phyloP scores from a whole-genome alignment of 2,329 filamentous ascomycete species.

The Fusarium fujikuroi region DNA sequence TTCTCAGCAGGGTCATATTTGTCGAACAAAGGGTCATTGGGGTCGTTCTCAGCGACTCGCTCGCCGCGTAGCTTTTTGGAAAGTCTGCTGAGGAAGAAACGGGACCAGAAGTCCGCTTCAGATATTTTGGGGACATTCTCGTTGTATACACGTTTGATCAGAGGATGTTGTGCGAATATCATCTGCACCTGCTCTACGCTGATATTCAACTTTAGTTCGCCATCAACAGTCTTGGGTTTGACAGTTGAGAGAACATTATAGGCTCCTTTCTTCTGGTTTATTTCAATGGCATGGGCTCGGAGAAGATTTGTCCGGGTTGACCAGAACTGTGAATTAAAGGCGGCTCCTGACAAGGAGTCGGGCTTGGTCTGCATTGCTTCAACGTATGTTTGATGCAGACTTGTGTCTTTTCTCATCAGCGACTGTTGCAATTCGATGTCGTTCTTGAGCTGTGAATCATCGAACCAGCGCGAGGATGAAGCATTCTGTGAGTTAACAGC shows the following conservation, averaged over 20 bases:
- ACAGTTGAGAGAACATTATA: constrained; percentile 95
- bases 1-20: constrained; percentile 83
- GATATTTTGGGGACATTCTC: constrained; percentile 87
- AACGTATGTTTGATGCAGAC: constrained; percentile 84
- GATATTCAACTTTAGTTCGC: constrained; percentile 80
- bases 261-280: constrained; percentile 83
- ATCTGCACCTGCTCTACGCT: constrained; percentile 92
- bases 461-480: constrained; percentile 75
- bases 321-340: constrained; percentile 96
- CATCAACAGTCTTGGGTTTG: constrained; percentile 68
- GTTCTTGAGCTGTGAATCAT: constrained; percentile 79
- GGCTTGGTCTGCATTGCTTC: constrained; percentile 86
- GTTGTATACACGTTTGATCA: constrained; percentile 91
- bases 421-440: constrained; percentile 89
- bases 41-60: constrained; percentile 80
- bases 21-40: constrained; percentile 83
- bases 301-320: constrained; percentile 86
- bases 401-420: constrained; percentile 81
- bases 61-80: constrained; percentile 94
- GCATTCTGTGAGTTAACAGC: constrained; percentile 65
- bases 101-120: constrained; percentile 88
- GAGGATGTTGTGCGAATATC: constrained; percentile 91
- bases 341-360: constrained; percentile 79
- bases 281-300: constrained; percentile 90
- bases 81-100: constrained; percentile 91